A percentile compares a stretch with the other conserved stretches of the same genome.
Evolutionary conservation across 495 filamentous ascomycete species (phyloP).

Genomic region (Penicillium argentinense): DNA sequence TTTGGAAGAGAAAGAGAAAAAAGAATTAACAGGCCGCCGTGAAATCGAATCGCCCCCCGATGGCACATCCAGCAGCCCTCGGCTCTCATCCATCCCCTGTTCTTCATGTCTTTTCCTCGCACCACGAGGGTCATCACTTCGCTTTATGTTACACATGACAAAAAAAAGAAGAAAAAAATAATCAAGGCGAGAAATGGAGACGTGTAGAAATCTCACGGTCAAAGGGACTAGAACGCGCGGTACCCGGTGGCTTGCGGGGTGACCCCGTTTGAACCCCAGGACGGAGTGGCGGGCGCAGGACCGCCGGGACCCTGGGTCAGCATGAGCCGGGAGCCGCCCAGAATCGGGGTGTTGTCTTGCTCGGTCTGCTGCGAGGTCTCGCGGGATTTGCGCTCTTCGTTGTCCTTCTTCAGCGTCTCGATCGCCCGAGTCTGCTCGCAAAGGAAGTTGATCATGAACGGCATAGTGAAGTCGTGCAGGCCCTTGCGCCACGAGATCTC

Average conservation of each 20-base stretch:
- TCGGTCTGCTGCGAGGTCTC: slow-evolving; percentile 85
- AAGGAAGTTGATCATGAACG: slow-evolving; percentile 98
- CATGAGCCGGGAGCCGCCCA: slow-evolving; percentile 91
- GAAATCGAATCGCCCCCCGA: slow-evolving; percentile 8
- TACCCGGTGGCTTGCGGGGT: slow-evolving; percentile 79
- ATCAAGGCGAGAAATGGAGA: neutral
- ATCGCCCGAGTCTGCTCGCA: slow-evolving; percentile 87
- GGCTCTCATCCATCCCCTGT: slow-evolving; percentile 6
- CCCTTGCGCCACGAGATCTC: slow-evolving; percentile 97
- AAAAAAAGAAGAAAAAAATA: slow-evolving; percentile 15
- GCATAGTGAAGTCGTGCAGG: slow-evolving; percentile 97
- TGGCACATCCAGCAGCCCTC: slow-evolving; percentile 9
- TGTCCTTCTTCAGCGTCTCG: slow-evolving; percentile 85
- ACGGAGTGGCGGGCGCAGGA: slow-evolving; percentile 53
- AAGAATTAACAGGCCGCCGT: slow-evolving; percentile 27
- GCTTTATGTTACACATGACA: slow-evolving; percentile 44
- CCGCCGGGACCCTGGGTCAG: slow-evolving; percentile 82
- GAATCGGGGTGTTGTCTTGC: slow-evolving; percentile 90
- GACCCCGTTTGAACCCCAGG: slow-evolving; percentile 69
- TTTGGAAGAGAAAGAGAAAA: slow-evolving; percentile 19
- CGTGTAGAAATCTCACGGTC: slow-evolving; percentile 7
- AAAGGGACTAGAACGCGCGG: slow-evolving; percentile 50
- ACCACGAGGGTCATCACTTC: slow-evolving; percentile 32
- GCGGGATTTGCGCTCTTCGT: slow-evolving; percentile 90
- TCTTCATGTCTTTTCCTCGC: slow-evolving; percentile 27